Percentiles rank a stretch among this genome's conserved stretches.
Conservation (phyloP, 768 basidiomycete species). For the Mrakia blollopis region DNA sequence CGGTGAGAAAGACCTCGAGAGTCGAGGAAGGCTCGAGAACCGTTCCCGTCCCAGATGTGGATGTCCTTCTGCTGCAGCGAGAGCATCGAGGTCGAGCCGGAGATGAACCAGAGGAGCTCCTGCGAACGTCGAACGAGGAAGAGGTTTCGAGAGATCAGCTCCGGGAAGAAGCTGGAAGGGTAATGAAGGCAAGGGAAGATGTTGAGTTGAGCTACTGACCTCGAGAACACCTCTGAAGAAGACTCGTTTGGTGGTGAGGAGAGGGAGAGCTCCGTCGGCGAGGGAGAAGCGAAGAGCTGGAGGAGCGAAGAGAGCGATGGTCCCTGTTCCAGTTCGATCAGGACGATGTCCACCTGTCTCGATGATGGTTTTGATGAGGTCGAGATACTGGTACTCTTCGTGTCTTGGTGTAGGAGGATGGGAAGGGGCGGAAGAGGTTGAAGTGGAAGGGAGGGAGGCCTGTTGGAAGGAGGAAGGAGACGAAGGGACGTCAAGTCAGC, state of each 20-base stretch:
- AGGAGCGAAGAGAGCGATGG: conserved; percentile 85
- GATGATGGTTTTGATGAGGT: conserved; percentile 71
- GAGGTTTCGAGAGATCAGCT: neutral
- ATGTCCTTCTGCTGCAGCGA: conserved; percentile 73
- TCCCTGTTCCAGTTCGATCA: conserved; percentile 94
- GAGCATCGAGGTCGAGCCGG: conserved; percentile 74
- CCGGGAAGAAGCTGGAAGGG: neutral
- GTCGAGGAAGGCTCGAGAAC: conserved; percentile 78
- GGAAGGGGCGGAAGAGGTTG: neutral
- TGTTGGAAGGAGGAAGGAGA: neutral
- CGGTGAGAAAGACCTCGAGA: conserved; percentile 75
- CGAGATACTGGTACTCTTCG: conserved; percentile 85
- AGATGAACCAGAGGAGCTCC: conserved; percentile 91
- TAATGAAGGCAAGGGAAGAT: neutral
- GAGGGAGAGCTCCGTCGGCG: conserved; percentile 64
- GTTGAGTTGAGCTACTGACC: neutral
- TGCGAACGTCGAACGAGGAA: neutral
- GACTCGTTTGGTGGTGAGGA: conserved; percentile 91
- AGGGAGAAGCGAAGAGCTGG: conserved; percentile 85
- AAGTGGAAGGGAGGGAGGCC: neutral
- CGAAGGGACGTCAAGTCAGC: neutral
- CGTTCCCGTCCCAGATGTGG: conserved; percentile 98
- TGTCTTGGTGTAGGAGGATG: conserved; percentile 21
- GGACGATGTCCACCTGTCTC: conserved; percentile 69
- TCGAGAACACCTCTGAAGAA: conserved; percentile 87